Conservation (phyloP, 768 basidiomycete genomes). For the Termitomyces sp. region DNA sequence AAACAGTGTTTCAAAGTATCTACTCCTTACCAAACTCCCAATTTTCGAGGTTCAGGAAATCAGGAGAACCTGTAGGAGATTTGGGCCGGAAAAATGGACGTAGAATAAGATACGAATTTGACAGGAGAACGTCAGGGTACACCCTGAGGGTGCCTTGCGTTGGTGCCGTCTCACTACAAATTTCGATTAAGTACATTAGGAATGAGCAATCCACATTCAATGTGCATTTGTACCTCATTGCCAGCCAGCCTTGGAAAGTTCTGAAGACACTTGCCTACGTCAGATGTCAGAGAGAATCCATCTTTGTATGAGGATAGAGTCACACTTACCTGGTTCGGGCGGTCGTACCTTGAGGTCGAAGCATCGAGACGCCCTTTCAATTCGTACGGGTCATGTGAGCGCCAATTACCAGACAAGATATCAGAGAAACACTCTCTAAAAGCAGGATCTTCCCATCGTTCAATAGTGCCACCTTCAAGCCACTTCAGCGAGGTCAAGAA, state of each 20-base stretch:
- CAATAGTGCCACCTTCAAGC: slow-evolving; percentile 59
- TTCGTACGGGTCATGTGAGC: slow-evolving; percentile 61
- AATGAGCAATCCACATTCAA: not conserved
- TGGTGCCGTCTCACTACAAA: slow-evolving; percentile 54
- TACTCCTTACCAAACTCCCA: slow-evolving; percentile 43
- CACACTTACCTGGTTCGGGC: slow-evolving; percentile 41
- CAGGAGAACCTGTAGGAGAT: slow-evolving; percentile 31
- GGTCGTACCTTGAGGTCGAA: slow-evolving; percentile 56
- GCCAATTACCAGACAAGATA: slow-evolving; percentile 60
- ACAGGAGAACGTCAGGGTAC: slow-evolving; percentile 59
- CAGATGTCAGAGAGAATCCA: not conserved
- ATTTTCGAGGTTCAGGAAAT: slow-evolving; percentile 42
- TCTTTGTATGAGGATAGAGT: not conserved
- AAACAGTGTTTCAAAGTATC: not conserved
- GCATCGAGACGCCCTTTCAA: slow-evolving; percentile 56
- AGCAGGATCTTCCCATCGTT: slow-evolving; percentile 64
- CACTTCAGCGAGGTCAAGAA: not conserved
- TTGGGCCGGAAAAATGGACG: slow-evolving; percentile 69
- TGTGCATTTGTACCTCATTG: slow-evolving; percentile 44
- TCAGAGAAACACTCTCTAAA: slow-evolving; percentile 57
- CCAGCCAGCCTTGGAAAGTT: slow-evolving; percentile 77
- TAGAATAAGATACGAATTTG: slow-evolving; percentile 68
- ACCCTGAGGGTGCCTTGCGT: slow-evolving; percentile 65
- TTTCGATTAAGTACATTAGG: not conserved
- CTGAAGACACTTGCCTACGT: slow-evolving; percentile 43